A percentile compares a stretch with the other conserved stretches of the same genome.
These are phyloP conservation scores for Hypholoma sublateritium DNA, from an alignment of 768 basidiomycete genomes.

Conservation along the genomic window DNA sequence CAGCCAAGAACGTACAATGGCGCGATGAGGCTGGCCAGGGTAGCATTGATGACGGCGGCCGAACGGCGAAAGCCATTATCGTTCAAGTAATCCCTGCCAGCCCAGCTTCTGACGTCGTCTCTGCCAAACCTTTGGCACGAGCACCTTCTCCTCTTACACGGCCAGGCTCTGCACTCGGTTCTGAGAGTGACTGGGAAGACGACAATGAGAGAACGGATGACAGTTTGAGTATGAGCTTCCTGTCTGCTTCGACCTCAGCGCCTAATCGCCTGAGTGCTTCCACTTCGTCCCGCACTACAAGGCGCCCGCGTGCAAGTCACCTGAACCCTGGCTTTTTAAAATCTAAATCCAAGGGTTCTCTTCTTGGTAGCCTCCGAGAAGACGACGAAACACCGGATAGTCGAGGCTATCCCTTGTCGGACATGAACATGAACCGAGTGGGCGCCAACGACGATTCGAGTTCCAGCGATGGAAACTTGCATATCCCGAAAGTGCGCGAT, in stretches of 20 bases:
- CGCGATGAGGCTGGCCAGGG: slow-evolving; percentile 85
- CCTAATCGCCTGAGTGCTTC: slow-evolving; percentile 28
- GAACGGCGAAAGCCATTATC: slow-evolving; percentile 26
- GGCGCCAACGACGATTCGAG: slow-evolving; percentile 30
- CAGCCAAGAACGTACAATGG: slow-evolving; percentile 84
- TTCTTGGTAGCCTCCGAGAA: slow-evolving; percentile 63
- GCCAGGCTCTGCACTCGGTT: slow-evolving; percentile 49
- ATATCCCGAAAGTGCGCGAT: slow-evolving; percentile 40
- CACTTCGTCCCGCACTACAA: slow-evolving; percentile 30
- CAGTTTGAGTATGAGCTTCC: slow-evolving; percentile 58
- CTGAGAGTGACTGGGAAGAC: slow-evolving; percentile 90
- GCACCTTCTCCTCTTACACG: slow-evolving; percentile 36
- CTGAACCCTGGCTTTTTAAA: slow-evolving; percentile 72
- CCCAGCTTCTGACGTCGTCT: slow-evolving; percentile 29
- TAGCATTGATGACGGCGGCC: slow-evolving; percentile 64
- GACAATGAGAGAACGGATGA: slow-evolving; percentile 85
- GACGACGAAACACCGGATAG: slow-evolving; percentile 57
- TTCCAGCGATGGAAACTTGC: slow-evolving; percentile 28
- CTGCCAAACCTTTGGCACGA: slow-evolving; percentile 21
- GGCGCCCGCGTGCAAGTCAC: slow-evolving; percentile 62
- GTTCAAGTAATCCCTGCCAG: slow-evolving; percentile 45
- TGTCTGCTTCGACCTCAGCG: slow-evolving; percentile 39
- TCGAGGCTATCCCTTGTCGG: slow-evolving; percentile 50
- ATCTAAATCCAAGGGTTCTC: slow-evolving; percentile 44
- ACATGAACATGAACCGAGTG: slow-evolving; percentile 63